These are phyloP conservation scores for Plasmodium cynomolgi DNA, from an alignment of 169 alveolate genomes.

Conservation along the genomic window DNA sequence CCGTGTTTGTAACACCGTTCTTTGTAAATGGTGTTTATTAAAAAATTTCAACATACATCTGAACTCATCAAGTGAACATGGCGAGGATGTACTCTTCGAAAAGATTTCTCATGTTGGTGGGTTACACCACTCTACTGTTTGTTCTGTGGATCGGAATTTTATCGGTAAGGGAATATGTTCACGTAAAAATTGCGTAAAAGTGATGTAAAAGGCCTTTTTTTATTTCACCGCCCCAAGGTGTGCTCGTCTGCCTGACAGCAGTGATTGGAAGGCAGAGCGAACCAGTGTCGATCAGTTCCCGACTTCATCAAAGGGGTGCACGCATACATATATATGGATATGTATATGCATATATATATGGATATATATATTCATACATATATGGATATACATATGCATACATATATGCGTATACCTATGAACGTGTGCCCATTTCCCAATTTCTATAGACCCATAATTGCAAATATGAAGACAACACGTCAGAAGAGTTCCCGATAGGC, in stretches of 20 bases:
- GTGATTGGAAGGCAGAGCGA: background rate
- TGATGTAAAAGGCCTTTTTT: background rate
- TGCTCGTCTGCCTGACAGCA: background rate
- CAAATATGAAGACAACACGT: background rate
- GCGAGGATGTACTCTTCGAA: background rate
- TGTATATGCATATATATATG: too few species aligned
- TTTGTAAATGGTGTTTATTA: background rate
- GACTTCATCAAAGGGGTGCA: background rate
- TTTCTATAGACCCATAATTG: background rate
- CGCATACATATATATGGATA: background rate
- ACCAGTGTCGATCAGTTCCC: background rate
- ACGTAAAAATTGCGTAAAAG: background rate
- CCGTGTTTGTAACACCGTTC: background rate
- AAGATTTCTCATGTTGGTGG: background rate
- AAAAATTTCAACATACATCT: background rate
- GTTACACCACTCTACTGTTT: background rate
- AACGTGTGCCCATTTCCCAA: background rate
- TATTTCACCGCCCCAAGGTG: background rate
- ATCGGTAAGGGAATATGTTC: background rate
- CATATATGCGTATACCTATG: background rate
- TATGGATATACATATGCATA: background rate
- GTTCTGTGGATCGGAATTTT: background rate
- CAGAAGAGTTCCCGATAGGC: background rate
- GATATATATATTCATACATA: background rate
- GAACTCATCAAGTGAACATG: background rate